Percentiles rank a stretch among this genome's conserved stretches.
Conservation (phyloP, 345 rosid genomes). For the Turnera subulata region DNA sequence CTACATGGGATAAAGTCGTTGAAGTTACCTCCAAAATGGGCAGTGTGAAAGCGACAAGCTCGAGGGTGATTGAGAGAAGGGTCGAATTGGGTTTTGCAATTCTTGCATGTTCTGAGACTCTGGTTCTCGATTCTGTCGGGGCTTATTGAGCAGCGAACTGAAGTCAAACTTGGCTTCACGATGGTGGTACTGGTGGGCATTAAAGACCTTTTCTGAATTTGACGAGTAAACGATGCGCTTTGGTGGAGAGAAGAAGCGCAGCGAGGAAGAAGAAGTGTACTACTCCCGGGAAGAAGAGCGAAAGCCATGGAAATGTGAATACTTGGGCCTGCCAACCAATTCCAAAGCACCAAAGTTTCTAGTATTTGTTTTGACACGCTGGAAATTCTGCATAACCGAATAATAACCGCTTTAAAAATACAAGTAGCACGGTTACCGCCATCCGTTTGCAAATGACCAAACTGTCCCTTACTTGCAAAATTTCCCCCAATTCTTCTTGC, state of each 20-base stretch:
- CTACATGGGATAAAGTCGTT: background rate
- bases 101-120: conserved; percentile 68
- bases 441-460: no score
- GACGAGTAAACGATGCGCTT: conserved; percentile 2
- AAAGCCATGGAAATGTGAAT: conserved; percentile 12
- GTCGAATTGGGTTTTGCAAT: conserved; percentile 89
- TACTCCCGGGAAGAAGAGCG: background rate
- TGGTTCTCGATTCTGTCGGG: conserved; percentile 2
- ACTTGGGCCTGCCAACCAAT: no score
- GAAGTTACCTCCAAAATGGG: conserved; percentile 85
- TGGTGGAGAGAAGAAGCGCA: background rate
- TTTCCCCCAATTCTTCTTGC: no score
- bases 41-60: conserved; percentile 83
- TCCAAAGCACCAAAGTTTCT: no score
- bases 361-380: no score
- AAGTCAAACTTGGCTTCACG: background rate
- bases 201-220: background rate
- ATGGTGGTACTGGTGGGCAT: background rate
- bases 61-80: conserved; percentile 66
- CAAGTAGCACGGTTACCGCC: no score
- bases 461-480: no score
- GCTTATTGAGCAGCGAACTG: conserved; percentile 16
- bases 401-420: no score
- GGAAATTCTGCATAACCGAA: no score
- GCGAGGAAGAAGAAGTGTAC: no score